These are phyloP conservation scores for Pseudozyma hubeiensis DNA, from an alignment of 1,284 basidiomycete species.

Conservation along the genomic window DNA sequence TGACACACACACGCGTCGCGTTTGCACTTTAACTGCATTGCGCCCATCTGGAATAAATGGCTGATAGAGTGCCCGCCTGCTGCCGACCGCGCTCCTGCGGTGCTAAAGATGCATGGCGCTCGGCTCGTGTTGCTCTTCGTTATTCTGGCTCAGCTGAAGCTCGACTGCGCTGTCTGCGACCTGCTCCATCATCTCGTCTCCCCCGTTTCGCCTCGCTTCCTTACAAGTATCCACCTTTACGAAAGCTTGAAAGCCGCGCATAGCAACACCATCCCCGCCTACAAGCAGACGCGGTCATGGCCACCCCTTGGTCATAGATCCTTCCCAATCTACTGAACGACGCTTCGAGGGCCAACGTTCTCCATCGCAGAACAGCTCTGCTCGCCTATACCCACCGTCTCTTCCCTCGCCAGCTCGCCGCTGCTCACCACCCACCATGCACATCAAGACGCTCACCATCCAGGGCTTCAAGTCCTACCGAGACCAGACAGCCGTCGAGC, in stretches of 20 bases:
- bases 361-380: background rate
- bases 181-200: slow-evolving; percentile 3
- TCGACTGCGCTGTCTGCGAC: slow-evolving; percentile 14
- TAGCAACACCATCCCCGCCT: background rate
- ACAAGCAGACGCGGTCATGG: slow-evolving; percentile 9
- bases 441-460: slow-evolving; percentile 64
- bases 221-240: too few relatives aligned
- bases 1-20: slow-evolving; percentile 26
- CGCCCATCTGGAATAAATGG: too few relatives aligned
- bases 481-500: slow-evolving; percentile 74
- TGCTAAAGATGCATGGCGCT: background rate
- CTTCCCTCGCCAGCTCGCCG: background rate
- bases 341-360: background rate
- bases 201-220: background rate
- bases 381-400: background rate
- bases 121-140: slow-evolving; percentile 18
- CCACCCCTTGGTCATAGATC: slow-evolving; percentile 8
- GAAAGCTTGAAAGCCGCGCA: too few relatives aligned
- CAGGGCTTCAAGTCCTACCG: slow-evolving; percentile 93
- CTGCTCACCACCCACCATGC: slow-evolving; percentile 23
- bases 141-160: background rate
- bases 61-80: too few relatives aligned
- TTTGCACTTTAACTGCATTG: slow-evolving; percentile 16
- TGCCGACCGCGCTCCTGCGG: background rate
- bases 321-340: background rate